Percentiles rank a stretch among this genome's conserved stretches.
These are phyloP conservation scores for Panicum miliaceum DNA, from an alignment of 176 grass and related monocot genomes.

Conservation along the genomic window DNA sequence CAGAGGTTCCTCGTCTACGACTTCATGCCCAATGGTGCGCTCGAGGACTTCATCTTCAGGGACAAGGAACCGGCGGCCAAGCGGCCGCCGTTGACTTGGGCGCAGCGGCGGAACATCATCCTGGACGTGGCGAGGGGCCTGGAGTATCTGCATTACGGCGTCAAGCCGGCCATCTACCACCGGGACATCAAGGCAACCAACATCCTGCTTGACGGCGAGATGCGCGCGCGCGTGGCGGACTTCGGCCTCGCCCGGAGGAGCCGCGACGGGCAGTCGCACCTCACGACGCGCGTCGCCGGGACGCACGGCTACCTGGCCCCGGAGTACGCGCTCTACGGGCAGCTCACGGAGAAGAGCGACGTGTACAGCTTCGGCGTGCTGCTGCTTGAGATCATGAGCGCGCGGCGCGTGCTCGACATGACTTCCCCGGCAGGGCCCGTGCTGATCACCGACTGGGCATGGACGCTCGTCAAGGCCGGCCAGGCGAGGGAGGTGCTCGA, in stretches of 20 bases:
- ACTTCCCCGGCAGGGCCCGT: constrained; percentile 54
- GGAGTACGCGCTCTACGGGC: constrained; percentile 91
- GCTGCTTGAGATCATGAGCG: constrained; percentile 79
- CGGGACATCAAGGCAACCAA: constrained; percentile 94
- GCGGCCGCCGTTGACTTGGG: constrained; percentile 59
- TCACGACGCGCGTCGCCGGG: constrained; percentile 91
- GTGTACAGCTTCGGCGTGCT: constrained; percentile 93
- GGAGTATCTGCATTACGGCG: constrained; percentile 80
- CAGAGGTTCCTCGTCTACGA: constrained; percentile 83
- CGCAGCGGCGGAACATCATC: constrained; percentile 76
- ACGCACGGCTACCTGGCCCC: constrained; percentile 91
- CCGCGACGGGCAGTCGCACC: constrained; percentile 85
- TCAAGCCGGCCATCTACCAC: constrained; percentile 93
- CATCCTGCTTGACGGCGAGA: constrained; percentile 76
- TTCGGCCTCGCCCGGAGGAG: constrained; percentile 77
- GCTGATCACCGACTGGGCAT: constrained; percentile 93
- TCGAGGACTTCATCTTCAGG: constrained; percentile 76
- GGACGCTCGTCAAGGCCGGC: constrained; percentile 73
- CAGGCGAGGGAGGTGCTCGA: constrained; percentile 67
- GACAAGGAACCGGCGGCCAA: background rate
- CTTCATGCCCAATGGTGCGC: constrained; percentile 80
- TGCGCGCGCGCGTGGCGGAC: constrained; percentile 81
- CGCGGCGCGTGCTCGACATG: constrained; percentile 74
- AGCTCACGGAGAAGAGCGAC: constrained; percentile 92
- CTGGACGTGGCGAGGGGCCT: constrained; percentile 82